Base-by-base conservation (phyloP, 1,284 basidiomycete species). In the Moniliella sp. region DNA sequence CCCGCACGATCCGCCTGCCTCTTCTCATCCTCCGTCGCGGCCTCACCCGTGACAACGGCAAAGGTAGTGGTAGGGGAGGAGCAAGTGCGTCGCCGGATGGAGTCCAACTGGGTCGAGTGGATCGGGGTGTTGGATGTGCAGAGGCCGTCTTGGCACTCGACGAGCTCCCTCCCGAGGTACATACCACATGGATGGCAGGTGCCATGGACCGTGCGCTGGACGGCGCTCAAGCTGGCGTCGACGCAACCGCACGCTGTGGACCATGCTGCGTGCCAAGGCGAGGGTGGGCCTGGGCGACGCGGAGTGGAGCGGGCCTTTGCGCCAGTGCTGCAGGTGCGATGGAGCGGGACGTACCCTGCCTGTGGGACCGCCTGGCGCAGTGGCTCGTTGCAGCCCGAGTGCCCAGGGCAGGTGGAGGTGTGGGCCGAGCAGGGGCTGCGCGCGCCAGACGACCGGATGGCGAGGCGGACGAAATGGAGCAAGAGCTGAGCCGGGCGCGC, bases 271-370 rank as follows among this genome's bases (percentile, higher is more conserved):
- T 26, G 37, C 46, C 27, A 35, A 40, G 5, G 35, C 32, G 1
- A 39, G 57, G 17, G 32, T 57, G 11, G 39, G 43, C 30, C 50
- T 59, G 36, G 40, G 39, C n/a, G 29, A 83, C 26, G 75, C 84
- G 9, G 70, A 73, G 42, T 68, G 71, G 39, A 66, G 77, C 51
- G 84, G 61, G 61, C 62, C 35, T 66, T 68, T 1, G 68, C 73
- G 33, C 72, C 76, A 34, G 75, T 78, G 57, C 63, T 74, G 39
- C 66, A 91, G 80, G 82, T 50, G 83, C 91, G 55, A 72, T 82
- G 35, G 72, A 74, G 12, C 76, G 84, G 48, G 83, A 93, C 59
- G 78, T 77, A 38, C 84, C 84, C 3, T 75, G n/a, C n/a, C n/a
- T n/a, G n/a, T n/a, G n/a, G n/a, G n/a, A n/a, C n/a, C n/a, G n/a